Conservation (phyloP, 2,329 filamentous ascomycete genomes). For the Ophioceras dolichostomum region DNA sequence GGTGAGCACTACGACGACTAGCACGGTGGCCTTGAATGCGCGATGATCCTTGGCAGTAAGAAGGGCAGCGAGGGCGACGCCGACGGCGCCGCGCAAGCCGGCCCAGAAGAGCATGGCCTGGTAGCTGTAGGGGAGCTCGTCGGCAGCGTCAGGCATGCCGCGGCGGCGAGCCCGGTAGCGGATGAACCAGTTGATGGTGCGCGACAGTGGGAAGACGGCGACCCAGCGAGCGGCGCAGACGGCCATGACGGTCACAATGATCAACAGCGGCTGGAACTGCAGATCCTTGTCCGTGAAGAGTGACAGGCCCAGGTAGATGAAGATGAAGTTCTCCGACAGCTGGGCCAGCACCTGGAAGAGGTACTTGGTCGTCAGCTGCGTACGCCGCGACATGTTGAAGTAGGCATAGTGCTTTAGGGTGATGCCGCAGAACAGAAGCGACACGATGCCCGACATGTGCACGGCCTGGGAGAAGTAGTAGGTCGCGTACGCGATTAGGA, state of each 20-base stretch:
- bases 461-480: constrained; percentile 98
- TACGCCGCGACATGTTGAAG: constrained; percentile 98
- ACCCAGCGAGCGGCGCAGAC: constrained; percentile 90
- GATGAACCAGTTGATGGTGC: constrained; percentile 84
- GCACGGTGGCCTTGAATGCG: constrained; percentile 82
- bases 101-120: constrained; percentile 99
- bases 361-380: constrained; percentile 95
- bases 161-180: constrained; percentile 70
- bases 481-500: constrained; percentile 88
- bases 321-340: constrained; percentile 97
- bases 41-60: constrained; percentile 71
- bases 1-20: constrained; percentile 92
- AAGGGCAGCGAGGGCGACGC: constrained; percentile 84
- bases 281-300: constrained; percentile 85
- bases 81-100: constrained; percentile 86
- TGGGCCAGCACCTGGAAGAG: constrained; percentile 92
- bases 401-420: constrained; percentile 98
- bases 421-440: constrained; percentile 92
- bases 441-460: constrained; percentile 94
- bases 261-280: constrained; percentile 88
- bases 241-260: constrained; percentile 80
- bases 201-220: constrained; percentile 86
- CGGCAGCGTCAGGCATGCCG: constrained; percentile 58
- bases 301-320: constrained; percentile 93
- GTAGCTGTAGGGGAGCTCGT: constrained; percentile 88